Conservation (phyloP, 108 stramenopile species). For the Fragilaria crotonensis region DNA sequence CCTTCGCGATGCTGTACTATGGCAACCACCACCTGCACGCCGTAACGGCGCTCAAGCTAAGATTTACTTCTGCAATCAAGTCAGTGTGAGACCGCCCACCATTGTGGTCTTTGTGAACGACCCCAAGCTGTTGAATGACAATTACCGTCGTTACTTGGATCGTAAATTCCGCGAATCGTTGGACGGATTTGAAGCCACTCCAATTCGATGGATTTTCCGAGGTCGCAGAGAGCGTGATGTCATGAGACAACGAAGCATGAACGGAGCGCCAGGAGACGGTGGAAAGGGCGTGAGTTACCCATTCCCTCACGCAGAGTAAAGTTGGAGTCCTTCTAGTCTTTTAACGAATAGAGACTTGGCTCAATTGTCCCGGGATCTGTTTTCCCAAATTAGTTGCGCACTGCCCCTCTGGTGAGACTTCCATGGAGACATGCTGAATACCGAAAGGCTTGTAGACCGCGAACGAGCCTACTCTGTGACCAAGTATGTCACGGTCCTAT, state of each 20-base stretch:
- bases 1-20: slow-evolving; percentile 88
- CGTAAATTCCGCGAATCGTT: slow-evolving; percentile 93
- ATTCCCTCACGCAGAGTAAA: slow-evolving; percentile 74
- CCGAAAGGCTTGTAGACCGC: no score
- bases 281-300: slow-evolving; percentile 76
- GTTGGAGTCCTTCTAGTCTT: no score
- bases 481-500: no score
- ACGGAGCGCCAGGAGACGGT: slow-evolving; percentile 77
- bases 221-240: slow-evolving; percentile 86
- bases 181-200: slow-evolving; percentile 90
- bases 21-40: slow-evolving; percentile 91
- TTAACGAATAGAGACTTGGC: no score
- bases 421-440: no score
- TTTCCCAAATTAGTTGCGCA: no score
- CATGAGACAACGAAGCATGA: slow-evolving; percentile 59
- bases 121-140: slow-evolving; percentile 88
- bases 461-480: no score
- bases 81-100: slow-evolving; percentile 87
- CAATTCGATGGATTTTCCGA: slow-evolving; percentile 93
- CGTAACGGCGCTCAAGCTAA: slow-evolving; percentile 85
- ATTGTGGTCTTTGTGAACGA: slow-evolving; percentile 93
- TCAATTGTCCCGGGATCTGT: no score
- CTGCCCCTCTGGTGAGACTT: no score
- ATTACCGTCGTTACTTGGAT: slow-evolving; percentile 92
- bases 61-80: slow-evolving; percentile 95